Conservation (phyloP, 2,329 filamentous ascomycete species). For the Ophiostoma quercus region DNA sequence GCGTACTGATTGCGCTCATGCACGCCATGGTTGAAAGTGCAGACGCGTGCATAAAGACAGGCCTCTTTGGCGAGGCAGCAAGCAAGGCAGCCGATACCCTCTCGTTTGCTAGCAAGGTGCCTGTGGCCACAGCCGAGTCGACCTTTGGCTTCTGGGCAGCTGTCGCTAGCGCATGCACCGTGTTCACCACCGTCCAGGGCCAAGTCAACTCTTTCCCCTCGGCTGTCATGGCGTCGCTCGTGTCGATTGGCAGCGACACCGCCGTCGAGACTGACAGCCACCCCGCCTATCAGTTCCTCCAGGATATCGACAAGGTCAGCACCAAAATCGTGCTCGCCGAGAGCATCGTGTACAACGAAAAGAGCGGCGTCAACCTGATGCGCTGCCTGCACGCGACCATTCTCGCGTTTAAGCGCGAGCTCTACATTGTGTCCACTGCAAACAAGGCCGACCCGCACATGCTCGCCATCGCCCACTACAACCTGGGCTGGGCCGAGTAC, state of each 20-base stretch:
- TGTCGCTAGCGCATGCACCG: conserved; percentile 77
- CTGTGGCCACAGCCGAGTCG: conserved; percentile 56
- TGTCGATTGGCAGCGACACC: conserved; percentile 38
- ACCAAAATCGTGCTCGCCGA: conserved; percentile 44
- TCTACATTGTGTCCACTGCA: conserved; percentile 66
- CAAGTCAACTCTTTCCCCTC: conserved; percentile 59
- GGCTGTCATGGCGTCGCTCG: conserved; percentile 50
- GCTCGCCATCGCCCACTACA: conserved; percentile 94
- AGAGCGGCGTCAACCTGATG: conserved; percentile 47
- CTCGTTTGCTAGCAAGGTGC: conserved; percentile 58
- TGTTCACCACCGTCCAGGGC: conserved; percentile 75
- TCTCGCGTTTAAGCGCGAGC: conserved; percentile 79
- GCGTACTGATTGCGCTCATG: conserved; percentile 78
- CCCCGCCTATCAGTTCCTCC: conserved; percentile 55
- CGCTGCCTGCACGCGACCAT: conserved; percentile 66
- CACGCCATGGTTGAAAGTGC: conserved; percentile 84
- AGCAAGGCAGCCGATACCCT: conserved; percentile 66
- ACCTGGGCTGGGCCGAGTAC: conserved; percentile 90
- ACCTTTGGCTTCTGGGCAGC: conserved; percentile 92
- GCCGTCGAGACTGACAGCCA: conserved; percentile 12
- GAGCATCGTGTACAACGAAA: conserved; percentile 44
- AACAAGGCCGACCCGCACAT: conserved; percentile 72
- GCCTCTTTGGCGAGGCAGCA: conserved; percentile 77
- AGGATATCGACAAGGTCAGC: conserved; percentile 62
- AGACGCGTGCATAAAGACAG: conserved; percentile 70